phyloP scores from a whole-genome alignment of 495 filamentous ascomycete species.

The Neurospora terricola region DNA sequence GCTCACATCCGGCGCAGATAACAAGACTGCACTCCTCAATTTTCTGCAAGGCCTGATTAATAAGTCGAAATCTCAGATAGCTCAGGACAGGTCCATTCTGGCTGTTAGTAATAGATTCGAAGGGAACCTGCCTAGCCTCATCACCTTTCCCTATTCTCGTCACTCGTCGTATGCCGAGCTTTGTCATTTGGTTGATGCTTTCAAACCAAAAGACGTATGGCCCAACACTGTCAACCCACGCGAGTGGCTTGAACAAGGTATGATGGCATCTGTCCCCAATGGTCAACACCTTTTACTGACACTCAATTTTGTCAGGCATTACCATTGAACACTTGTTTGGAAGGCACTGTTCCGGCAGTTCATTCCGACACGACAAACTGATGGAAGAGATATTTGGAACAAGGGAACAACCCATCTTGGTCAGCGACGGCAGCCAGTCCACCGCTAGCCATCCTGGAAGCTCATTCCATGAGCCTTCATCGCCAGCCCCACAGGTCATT shows the following conservation, averaged over 20 bases:
- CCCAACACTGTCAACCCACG: constrained; percentile 68
- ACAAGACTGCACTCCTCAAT: constrained; percentile 14
- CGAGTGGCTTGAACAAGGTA: constrained; percentile 47
- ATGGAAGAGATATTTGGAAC: constrained; percentile 34
- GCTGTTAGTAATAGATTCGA: neutral
- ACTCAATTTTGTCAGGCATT: constrained; percentile 25
- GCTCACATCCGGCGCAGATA: constrained; percentile 9
- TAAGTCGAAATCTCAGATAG: constrained; percentile 12
- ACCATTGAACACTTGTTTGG: constrained; percentile 64
- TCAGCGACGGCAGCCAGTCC: constrained; percentile 11
- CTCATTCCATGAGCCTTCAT: neutral
- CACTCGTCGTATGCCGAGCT: constrained; percentile 84
- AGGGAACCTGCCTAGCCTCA: constrained; percentile 28
- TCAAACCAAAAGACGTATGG: constrained; percentile 67
- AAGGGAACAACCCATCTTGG: neutral
- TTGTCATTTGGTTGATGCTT: constrained; percentile 55
- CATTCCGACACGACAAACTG: constrained; percentile 56
- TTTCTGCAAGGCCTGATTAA: constrained; percentile 23
- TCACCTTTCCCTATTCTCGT: constrained; percentile 75
- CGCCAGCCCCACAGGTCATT: neutral
- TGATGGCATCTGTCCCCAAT: neutral
- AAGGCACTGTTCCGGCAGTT: constrained; percentile 47
- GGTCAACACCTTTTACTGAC: neutral
- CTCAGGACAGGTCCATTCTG: neutral
- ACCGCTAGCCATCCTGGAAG: constrained; percentile 6